phyloP scores from a whole-genome alignment of 352 stramenopile genomes.

The Elongisporangium senticosum region DNA sequence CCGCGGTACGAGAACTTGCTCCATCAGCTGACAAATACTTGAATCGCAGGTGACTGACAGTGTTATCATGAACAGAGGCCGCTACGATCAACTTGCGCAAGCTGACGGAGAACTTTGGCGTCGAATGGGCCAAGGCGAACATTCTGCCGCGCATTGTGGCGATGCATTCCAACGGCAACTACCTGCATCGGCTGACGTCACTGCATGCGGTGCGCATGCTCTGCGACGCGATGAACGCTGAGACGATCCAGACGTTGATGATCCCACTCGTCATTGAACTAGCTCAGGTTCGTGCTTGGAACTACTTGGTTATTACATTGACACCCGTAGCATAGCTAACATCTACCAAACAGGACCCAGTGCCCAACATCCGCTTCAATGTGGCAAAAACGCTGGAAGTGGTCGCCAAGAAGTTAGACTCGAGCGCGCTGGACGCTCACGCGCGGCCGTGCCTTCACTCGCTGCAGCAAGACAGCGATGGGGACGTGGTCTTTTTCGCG shows the following conservation, averaged over 20 bases:
- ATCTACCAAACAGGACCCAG: conserved; percentile 61
- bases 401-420: conserved; percentile 73
- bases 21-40: neutral
- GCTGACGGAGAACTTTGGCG: conserved; percentile 93
- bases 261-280: conserved; percentile 92
- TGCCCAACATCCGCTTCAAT: conserved; percentile 99
- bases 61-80: conserved; percentile 52
- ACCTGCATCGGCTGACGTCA: conserved; percentile 92
- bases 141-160: conserved; percentile 94
- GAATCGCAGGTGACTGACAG: neutral
- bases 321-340: neutral
- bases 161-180: conserved; percentile 92
- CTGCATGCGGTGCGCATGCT: conserved; percentile 87
- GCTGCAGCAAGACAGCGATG: conserved; percentile 88
- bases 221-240: conserved; percentile 60
- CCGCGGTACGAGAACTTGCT: conserved; percentile 32
- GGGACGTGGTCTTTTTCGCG: conserved; percentile 94
- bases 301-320: neutral
- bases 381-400: conserved; percentile 94
- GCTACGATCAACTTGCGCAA: conserved; percentile 94
- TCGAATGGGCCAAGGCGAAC: conserved; percentile 91
- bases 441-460: conserved; percentile 84
- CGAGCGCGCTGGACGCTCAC: conserved; percentile 49
- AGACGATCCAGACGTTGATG: conserved; percentile 81
- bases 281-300: conserved; percentile 50